A percentile compares a stretch with the other conserved stretches of the same genome.
phyloP scores from a whole-genome alignment of 2,329 filamentous ascomycete genomes.

The Aspergillus pseudotamarii region DNA sequence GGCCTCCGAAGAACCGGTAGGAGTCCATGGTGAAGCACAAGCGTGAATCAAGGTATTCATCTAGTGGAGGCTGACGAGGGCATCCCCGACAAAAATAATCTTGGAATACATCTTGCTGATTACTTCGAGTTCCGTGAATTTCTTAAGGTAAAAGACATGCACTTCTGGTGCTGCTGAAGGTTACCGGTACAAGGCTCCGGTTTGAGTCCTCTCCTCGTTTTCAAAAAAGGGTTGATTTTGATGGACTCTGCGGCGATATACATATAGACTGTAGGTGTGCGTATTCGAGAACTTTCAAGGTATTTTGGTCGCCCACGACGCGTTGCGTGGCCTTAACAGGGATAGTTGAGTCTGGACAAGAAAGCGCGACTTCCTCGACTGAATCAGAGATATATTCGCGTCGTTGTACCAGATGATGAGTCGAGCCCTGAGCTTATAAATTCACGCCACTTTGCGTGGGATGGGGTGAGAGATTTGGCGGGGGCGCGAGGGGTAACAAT shows the following conservation, averaged over 20 bases:
- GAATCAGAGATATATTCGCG: not conserved
- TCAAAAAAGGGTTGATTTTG: constrained; percentile 10
- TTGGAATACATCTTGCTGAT: constrained; percentile 29
- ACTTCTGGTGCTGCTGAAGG: constrained; percentile 7
- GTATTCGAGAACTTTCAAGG: not conserved
- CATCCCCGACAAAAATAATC: constrained; percentile 25
- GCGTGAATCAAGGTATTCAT: constrained; percentile 25
- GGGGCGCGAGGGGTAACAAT: constrained; percentile 21
- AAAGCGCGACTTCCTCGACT: not conserved
- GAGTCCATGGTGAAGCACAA: constrained; percentile 35
- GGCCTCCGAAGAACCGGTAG: constrained; percentile 32
- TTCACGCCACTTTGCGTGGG: constrained; percentile 24
- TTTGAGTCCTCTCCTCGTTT: constrained; percentile 11
- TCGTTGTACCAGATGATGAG: constrained; percentile 5
- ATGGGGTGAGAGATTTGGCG: constrained; percentile 16
- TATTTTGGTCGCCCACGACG: constrained; percentile 11
- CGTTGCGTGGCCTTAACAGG: constrained; percentile 11
- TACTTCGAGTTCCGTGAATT: constrained; percentile 15
- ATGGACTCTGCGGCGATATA: constrained; percentile 20
- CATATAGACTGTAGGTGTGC: constrained; percentile 24
- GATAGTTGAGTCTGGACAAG: not conserved
- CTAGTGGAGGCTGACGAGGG: constrained; percentile 32
- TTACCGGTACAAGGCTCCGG: constrained; percentile 1
- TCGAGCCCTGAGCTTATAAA: constrained; percentile 13
- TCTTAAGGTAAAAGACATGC: constrained; percentile 12